Evolutionary conservation across 257 asterid genomes (phyloP).

Genomic region (Catharanthus roseus): DNA sequence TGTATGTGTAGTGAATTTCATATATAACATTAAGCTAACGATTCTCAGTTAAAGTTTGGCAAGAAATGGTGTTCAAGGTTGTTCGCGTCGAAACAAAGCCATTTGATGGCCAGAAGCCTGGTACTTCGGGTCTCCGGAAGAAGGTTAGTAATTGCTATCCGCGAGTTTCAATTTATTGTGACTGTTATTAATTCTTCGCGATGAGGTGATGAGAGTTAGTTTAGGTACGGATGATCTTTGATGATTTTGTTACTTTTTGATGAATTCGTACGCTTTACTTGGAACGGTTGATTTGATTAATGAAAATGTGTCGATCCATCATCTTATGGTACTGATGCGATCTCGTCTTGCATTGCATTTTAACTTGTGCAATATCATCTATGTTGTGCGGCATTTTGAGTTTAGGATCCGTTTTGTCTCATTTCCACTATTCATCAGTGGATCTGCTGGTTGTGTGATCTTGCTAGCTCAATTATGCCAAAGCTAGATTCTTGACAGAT

Average conservation of each 20-base stretch:
- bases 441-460: not conserved
- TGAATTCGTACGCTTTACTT: not conserved
- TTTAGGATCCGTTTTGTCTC: too few relatives aligned
- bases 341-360: constrained; percentile 8
- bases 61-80: constrained; percentile 70
- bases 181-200: not conserved
- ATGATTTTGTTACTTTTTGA: not conserved
- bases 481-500: not conserved
- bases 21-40: not conserved
- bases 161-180: not conserved
- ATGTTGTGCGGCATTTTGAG: not conserved
- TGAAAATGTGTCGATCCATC: not conserved
- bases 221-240: not conserved
- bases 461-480: not conserved
- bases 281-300: not conserved
- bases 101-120: constrained; percentile 93
- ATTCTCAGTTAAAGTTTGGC: constrained; percentile 8
- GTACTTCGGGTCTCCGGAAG: constrained; percentile 93
- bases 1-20: not conserved
- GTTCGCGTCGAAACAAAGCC: constrained; percentile 65
- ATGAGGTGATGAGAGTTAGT: not conserved
- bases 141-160: constrained; percentile 38
- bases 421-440: not conserved
- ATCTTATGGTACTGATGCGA: not conserved
- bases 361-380: not conserved